These are phyloP conservation scores for Ascomycota sp. DNA, from an alignment of 2,329 filamentous ascomycete genomes.

Conservation along the genomic window DNA sequence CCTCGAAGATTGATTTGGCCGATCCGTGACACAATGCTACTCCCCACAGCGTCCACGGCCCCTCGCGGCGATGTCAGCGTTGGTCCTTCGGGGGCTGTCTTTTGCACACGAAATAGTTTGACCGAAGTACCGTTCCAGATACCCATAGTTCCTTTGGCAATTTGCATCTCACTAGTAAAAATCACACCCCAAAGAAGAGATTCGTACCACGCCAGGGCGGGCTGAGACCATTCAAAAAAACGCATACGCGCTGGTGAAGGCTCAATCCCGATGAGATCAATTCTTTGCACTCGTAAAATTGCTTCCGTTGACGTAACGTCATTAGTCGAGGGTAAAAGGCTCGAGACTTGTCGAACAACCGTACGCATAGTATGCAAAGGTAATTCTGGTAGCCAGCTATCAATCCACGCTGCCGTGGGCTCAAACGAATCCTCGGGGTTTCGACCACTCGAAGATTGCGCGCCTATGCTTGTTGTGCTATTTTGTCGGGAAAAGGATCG, in stretches of 20 bases:
- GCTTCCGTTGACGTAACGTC: slow-evolving; percentile 23
- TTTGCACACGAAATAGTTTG: slow-evolving; percentile 75
- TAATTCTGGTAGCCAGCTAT: slow-evolving; percentile 80
- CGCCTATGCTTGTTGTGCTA: slow-evolving; percentile 61
- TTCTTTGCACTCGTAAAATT: slow-evolving; percentile 33
- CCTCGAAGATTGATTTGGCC: slow-evolving; percentile 57
- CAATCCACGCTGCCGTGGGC: slow-evolving; percentile 70
- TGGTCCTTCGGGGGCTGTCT: slow-evolving; percentile 60
- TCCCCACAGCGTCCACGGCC: slow-evolving; percentile 83
- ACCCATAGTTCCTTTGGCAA: slow-evolving; percentile 69
- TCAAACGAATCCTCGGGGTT: slow-evolving; percentile 45
- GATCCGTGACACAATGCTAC: slow-evolving; percentile 71
- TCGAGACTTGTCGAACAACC: slow-evolving; percentile 46
- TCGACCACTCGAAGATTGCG: slow-evolving; percentile 37
- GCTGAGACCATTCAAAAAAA: slow-evolving; percentile 82
- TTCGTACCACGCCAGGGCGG: slow-evolving; percentile 89
- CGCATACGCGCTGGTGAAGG: slow-evolving; percentile 58
- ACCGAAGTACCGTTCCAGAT: slow-evolving; percentile 88
- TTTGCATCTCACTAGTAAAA: slow-evolving; percentile 76
- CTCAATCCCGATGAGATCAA: slow-evolving; percentile 52
- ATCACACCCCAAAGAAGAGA: slow-evolving; percentile 85
- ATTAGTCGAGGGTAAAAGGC: slow-evolving; percentile 29
- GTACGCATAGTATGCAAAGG: slow-evolving; percentile 73
- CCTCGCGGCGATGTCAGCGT: slow-evolving; percentile 69
- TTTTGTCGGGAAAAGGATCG: slow-evolving; percentile 79